Base-by-base conservation (phyloP, 768 basidiomycete genomes). In the Russula brevipes region DNA sequence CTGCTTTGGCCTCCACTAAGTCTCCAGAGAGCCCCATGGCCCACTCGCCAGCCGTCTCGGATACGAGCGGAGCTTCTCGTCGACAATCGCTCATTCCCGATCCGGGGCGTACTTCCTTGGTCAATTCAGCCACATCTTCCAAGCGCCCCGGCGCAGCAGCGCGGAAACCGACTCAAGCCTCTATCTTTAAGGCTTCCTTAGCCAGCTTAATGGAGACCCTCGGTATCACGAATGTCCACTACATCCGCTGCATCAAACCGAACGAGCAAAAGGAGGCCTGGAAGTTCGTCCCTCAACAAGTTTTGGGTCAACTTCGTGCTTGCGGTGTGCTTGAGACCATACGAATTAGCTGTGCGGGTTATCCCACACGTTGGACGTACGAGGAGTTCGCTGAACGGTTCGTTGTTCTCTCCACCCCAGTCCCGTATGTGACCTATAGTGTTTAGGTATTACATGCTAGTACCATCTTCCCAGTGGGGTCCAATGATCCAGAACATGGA, bases 271-370 rank as follows among this genome's bases (percentile, higher is more conserved):
- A 99, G 78, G 85, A 82, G 57, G 94, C 97, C 42, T 99, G 97
- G 97, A 93, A 94, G 72, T 95, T 98, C 71, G 85, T 89, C 35
- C 92, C 95, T 38, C 92, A 95, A 69, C 94, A 98, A 73, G 97
- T 99, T 16, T 76, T 99, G 49, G 86, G 92, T 19, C 97, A 99
- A 73, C 78, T 99, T 35, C 85, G 97, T 52, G 97, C 97, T 60
- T 99, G 97, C 75, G 97, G 97, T 86, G 97, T 99, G 59, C 81
- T 99, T 46, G 97, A 99, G 75, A 99, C 97, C 4, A 99, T 99
- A 70, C 84, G 95, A 60, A 99, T 99, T 72, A 94, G 92, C 75
- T 98, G 97, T 75, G 97, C 97, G 49, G 97, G 97, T 38, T 99
- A 99, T 76, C 97, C 97, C 35, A 94, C 94, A 12, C 83, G 97